These are phyloP conservation scores for Scheffersomyces titani DNA, from an alignment of 1,139 yeast genomes.

Conservation along the genomic window DNA sequence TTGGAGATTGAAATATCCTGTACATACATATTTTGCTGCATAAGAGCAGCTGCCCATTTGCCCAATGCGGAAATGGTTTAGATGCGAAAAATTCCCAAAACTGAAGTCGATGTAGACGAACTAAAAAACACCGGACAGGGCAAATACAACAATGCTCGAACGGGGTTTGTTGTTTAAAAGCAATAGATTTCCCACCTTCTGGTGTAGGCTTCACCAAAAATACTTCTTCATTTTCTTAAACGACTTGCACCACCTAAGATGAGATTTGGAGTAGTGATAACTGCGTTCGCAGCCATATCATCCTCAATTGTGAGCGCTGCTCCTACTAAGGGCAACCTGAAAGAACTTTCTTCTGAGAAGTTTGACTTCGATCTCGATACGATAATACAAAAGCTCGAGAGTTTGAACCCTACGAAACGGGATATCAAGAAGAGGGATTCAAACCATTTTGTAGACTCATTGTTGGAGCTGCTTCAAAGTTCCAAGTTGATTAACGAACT, in stretches of 20 bases:
- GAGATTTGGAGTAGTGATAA: neutral
- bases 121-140: constrained; percentile 12
- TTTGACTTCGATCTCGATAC: constrained; percentile 6
- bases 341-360: neutral
- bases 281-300: constrained; percentile 2
- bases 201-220: constrained; percentile 2
- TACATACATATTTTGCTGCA: neutral
- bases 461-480: constrained; percentile 15
- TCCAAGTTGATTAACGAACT: constrained; percentile 18
- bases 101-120: neutral
- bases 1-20: neutral
- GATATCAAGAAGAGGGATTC: constrained; percentile 11
- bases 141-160: constrained; percentile 12
- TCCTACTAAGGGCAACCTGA: neutral
- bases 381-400: constrained; percentile 2
- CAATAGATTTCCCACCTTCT: neutral
- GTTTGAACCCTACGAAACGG: neutral
- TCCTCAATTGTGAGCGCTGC: constrained; percentile 4
- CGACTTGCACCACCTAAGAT: neutral
- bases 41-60: constrained; percentile 6
- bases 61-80: constrained; percentile 15
- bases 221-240: neutral
- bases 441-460: constrained; percentile 12
- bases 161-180: neutral
- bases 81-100: constrained; percentile 5